These are phyloP conservation scores for Boletus rubroflammeus DNA, from an alignment of 768 basidiomycete genomes.

Conservation along the genomic window DNA sequence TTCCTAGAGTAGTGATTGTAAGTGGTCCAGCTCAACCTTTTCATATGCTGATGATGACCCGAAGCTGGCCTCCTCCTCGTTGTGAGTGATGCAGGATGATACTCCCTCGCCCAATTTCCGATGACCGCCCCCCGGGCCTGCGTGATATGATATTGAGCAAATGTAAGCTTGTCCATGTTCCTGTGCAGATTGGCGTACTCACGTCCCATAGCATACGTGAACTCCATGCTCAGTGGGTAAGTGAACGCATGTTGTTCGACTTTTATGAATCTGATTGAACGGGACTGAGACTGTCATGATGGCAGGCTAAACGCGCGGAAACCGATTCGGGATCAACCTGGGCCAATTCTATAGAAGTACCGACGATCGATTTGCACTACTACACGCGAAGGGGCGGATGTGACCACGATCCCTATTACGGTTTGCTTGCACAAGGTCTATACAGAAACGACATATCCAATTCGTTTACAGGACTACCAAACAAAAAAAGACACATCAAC, in stretches of 20 bases:
- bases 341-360: neutral
- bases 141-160: constrained; percentile 11
- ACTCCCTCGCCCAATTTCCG: neutral
- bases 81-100: constrained; percentile 3
- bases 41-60: neutral
- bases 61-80: neutral
- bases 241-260: neutral
- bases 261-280: neutral
- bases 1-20: neutral
- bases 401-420: too few species aligned
- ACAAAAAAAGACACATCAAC: neutral
- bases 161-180: neutral
- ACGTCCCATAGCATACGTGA: constrained; percentile 14
- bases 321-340: constrained; percentile 11
- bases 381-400: neutral
- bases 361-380: constrained; percentile 5
- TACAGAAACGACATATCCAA: neutral
- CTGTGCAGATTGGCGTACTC: neutral
- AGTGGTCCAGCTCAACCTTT: neutral
- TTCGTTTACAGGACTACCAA: neutral
- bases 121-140: constrained; percentile 7
- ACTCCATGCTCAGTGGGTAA: constrained; percentile 23
- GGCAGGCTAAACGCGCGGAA: constrained; percentile 11
- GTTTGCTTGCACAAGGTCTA: neutral
- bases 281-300: neutral